Conservation (phyloP, 108 stramenopile genomes). For the Cyclostephanos invisitatus region DNA sequence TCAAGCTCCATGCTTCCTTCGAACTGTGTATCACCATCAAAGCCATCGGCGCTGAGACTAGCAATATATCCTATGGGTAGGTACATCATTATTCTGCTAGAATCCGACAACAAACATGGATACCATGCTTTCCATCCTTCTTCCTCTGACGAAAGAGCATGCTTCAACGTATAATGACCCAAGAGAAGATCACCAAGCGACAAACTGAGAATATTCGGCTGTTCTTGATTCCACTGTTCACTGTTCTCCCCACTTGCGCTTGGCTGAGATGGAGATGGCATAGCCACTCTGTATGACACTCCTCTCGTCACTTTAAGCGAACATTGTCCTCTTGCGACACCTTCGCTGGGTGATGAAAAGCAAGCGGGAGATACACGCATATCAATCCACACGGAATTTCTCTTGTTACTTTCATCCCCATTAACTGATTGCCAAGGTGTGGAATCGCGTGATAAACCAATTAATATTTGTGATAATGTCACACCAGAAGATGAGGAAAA, state of each 20-base stretch:
- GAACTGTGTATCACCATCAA: not conserved
- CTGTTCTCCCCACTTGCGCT: constrained; percentile 12
- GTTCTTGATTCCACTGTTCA: constrained; percentile 4
- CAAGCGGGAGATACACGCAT: constrained; percentile 34
- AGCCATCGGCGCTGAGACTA: not conserved
- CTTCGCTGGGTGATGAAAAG: constrained; percentile 9
- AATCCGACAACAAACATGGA: constrained; percentile 49
- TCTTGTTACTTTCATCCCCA: not conserved
- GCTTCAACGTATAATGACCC: constrained; percentile 22
- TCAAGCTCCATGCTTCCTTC: constrained; percentile 23
- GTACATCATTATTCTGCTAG: constrained; percentile 32
- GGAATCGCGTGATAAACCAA: constrained; percentile 36
- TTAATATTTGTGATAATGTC: constrained; percentile 38
- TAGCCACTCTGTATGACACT: constrained; percentile 28
- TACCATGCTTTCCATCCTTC: constrained; percentile 46
- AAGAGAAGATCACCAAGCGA: constrained; percentile 48
- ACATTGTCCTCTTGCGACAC: constrained; percentile 12
- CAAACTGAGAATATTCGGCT: constrained; percentile 9
- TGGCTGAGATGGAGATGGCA: constrained; percentile 13
- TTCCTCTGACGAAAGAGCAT: constrained; percentile 9
- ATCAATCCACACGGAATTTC: constrained; percentile 49
- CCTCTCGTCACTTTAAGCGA: constrained; percentile 28
- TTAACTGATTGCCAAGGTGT: constrained; percentile 1
- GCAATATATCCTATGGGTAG: constrained; percentile 24
- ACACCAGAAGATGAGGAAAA: constrained; percentile 31